A percentile compares a stretch with the other conserved stretches of the same genome.
These are phyloP conservation scores for Diversispora epigaea DNA, from an alignment of 192 early-diverging fungal species.

Conservation along the genomic window DNA sequence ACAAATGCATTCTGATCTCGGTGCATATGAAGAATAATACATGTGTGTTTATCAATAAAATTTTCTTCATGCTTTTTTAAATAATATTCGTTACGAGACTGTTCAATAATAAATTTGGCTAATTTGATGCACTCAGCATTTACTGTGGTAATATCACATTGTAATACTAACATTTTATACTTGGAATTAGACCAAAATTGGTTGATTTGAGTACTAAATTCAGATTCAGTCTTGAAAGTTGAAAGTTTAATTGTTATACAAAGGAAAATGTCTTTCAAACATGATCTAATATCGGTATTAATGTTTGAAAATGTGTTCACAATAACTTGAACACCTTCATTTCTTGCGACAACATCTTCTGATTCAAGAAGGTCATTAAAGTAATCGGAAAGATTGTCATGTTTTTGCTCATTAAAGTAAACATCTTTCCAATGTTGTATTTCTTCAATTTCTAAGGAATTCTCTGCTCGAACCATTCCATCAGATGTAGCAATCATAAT, in stretches of 20 bases:
- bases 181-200: constrained; percentile 28
- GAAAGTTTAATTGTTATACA: constrained; percentile 18
- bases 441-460: constrained; percentile 19
- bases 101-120: constrained; percentile 32
- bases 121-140: constrained; percentile 26
- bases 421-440: neutral
- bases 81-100: constrained; percentile 28
- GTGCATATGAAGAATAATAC: constrained; percentile 32
- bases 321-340: neutral
- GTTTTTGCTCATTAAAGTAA: constrained; percentile 17
- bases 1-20: constrained; percentile 12
- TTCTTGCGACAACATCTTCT: neutral
- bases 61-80: neutral
- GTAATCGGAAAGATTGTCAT: constrained; percentile 5
- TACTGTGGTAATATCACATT: constrained; percentile 29
- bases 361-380: neutral
- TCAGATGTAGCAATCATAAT: constrained; percentile 27
- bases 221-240: constrained; percentile 27
- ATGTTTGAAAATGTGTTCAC: constrained; percentile 32
- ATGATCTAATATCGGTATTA: constrained; percentile 26
- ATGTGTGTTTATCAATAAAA: constrained; percentile 18
- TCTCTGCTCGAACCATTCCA: constrained; percentile 16
- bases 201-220: constrained; percentile 23
- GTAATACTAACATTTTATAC: constrained; percentile 2
- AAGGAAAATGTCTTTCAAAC: neutral